Conservation (phyloP, 2,329 filamentous ascomycete species). For the Lecanicillium sp. region DNA sequence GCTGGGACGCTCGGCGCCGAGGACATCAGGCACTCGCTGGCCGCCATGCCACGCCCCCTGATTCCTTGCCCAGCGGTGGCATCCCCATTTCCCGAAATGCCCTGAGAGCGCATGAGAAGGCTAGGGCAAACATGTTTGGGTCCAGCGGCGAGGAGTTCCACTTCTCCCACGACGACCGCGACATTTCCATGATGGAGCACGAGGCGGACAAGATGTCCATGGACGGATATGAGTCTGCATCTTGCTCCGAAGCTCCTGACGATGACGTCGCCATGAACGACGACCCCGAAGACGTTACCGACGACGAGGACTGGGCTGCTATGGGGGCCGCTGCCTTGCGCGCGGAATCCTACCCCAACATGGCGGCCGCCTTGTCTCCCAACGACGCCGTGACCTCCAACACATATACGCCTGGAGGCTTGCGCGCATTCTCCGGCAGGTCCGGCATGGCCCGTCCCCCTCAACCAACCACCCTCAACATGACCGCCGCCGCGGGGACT, state of each 20-base stretch:
- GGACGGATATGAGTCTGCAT: constrained; percentile 61
- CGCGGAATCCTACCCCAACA: constrained; percentile 53
- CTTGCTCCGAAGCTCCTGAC: constrained; percentile 67
- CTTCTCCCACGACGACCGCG: constrained; percentile 65
- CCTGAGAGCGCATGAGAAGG: constrained; percentile 36
- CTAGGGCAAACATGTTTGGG: constrained; percentile 41
- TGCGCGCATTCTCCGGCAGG: constrained; percentile 41
- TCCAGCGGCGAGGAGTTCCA: constrained; percentile 65
- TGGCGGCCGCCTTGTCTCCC: constrained; percentile 47
- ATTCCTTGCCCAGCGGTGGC: constrained; percentile 34
- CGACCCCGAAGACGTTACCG: constrained; percentile 78
- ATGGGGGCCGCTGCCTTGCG: constrained; percentile 82
- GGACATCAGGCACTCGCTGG: constrained; percentile 42
- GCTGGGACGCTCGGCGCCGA: constrained; percentile 79
- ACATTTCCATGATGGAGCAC: constrained; percentile 65
- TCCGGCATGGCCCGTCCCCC: constrained; percentile 47
- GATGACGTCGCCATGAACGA: constrained; percentile 62
- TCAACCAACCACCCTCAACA: constrained; percentile 43
- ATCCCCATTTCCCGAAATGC: constrained; percentile 48
- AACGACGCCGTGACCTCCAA: constrained; percentile 24
- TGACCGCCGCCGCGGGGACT: constrained; percentile 41
- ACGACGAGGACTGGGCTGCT: constrained; percentile 92
- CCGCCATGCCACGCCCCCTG: constrained; percentile 32
- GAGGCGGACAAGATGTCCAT: constrained; percentile 95
- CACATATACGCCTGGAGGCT: constrained; percentile 38